These are phyloP conservation scores for Thalassiosira tumida DNA, from an alignment of 352 stramenopile genomes.

Conservation along the genomic window DNA sequence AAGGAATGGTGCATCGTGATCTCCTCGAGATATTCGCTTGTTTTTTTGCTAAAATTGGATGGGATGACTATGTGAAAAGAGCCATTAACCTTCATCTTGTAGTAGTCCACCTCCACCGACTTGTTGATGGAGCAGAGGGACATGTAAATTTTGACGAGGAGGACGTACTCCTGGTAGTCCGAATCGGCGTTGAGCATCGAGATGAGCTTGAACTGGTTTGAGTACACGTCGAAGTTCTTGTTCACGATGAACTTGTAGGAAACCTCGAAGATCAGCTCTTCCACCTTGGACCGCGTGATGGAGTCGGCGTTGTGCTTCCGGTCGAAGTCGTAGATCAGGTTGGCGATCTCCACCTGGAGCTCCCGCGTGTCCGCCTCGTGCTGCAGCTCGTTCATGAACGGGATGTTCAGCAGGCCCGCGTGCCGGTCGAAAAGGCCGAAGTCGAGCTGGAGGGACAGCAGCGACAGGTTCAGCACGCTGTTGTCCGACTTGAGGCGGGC, in stretches of 20 bases:
- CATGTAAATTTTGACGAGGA: slow-evolving; percentile 88
- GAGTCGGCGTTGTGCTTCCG: slow-evolving; percentile 77
- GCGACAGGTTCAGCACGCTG: slow-evolving; percentile 80
- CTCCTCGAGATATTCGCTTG: slow-evolving; percentile 82
- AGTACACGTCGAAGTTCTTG: slow-evolving; percentile 82
- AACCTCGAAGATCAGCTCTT: slow-evolving; percentile 84
- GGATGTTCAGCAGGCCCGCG: slow-evolving; percentile 80
- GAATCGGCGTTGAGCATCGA: slow-evolving; percentile 84
- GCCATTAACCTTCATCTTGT: slow-evolving; percentile 84
- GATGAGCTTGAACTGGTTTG: slow-evolving; percentile 82
- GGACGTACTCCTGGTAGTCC: slow-evolving; percentile 84
- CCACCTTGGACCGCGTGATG: slow-evolving; percentile 84
- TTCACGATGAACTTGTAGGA: slow-evolving; percentile 88
- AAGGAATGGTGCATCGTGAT: slow-evolving; percentile 84
- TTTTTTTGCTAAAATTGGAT: slow-evolving; percentile 84
- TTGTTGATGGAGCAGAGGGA: slow-evolving; percentile 86
- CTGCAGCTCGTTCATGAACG: slow-evolving; percentile 84
- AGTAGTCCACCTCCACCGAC: slow-evolving; percentile 86
- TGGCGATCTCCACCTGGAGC: slow-evolving; percentile 84
- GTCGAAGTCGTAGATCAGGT: slow-evolving; percentile 86
- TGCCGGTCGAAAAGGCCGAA: slow-evolving; percentile 85
- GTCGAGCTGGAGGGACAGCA: slow-evolving; percentile 84
- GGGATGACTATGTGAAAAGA: slow-evolving; percentile 85
- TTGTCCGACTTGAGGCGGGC: slow-evolving; percentile 83
- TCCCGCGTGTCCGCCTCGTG: slow-evolving; percentile 81